Evolutionary conservation across 2,329 filamentous ascomycete genomes (phyloP).

Genomic region (Juglanconis juglandina): DNA sequence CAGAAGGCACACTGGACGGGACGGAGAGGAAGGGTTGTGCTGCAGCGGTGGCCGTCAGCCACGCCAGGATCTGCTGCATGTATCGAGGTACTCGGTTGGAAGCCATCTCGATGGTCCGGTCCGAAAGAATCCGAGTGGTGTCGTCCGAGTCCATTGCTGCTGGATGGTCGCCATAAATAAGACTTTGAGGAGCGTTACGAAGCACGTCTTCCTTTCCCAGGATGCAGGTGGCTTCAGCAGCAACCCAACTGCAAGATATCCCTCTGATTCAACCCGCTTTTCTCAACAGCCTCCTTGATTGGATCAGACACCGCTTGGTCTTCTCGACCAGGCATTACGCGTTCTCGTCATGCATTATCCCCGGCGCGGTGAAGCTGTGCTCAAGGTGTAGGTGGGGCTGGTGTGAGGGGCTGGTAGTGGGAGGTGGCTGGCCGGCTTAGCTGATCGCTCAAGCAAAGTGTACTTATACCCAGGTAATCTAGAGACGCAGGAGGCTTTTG

Average conservation of each 20-base stretch:
- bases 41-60: conserved; percentile 9
- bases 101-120: background rate
- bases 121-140: background rate
- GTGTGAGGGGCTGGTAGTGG: background rate
- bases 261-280: background rate
- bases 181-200: background rate
- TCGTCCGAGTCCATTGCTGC: background rate
- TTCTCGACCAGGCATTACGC: conserved; percentile 1
- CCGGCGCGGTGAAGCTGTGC: background rate
- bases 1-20: conserved; percentile 10
- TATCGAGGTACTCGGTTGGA: conserved; percentile 6
- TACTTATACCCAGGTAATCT: background rate
- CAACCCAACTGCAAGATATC: background rate
- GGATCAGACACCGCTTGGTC: background rate
- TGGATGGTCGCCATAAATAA: background rate
- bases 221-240: conserved; percentile 7
- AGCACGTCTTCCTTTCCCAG: conserved; percentile 1
- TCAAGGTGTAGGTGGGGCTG: background rate
- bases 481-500: background rate
- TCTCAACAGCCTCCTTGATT: background rate
- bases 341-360: conserved; percentile 1
- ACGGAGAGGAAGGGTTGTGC: conserved; percentile 13
- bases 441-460: background rate
- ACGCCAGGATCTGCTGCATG: conserved; percentile 13
- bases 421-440: background rate